These are phyloP conservation scores for Yamadazyma diddensiae DNA, from an alignment of 1,139 yeast species.

Conservation along the genomic window DNA sequence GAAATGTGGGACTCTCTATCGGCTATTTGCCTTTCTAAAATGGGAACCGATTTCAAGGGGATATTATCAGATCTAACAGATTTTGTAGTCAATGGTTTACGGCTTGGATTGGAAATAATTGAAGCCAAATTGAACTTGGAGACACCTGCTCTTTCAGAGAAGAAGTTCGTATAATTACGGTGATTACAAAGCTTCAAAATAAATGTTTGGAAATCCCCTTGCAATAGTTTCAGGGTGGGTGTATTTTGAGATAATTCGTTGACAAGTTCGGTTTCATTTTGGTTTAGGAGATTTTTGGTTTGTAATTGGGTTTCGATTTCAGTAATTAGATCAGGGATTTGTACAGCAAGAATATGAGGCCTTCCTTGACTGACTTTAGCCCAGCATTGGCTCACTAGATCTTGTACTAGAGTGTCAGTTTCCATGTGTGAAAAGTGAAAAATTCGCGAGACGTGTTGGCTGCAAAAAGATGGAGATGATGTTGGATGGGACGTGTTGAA, in stretches of 20 bases:
- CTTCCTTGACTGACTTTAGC: constrained; percentile 13
- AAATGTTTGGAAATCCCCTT: constrained; percentile 27
- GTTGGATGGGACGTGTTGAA: too few species aligned
- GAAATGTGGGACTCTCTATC: constrained; percentile 15
- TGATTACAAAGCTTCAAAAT: constrained; percentile 26
- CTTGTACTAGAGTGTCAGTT: constrained; percentile 12
- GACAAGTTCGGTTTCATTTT: constrained; percentile 25
- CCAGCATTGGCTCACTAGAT: constrained; percentile 32
- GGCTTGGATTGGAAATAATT: constrained; percentile 7
- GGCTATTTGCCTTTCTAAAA: constrained; percentile 13
- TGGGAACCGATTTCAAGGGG: constrained; percentile 4
- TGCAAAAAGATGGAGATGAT: too few species aligned
- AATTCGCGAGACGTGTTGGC: constrained; percentile 4
- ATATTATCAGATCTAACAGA: constrained; percentile 7
- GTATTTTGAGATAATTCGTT: constrained; percentile 25
- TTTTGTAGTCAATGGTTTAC: background rate
- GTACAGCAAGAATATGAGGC: constrained; percentile 26
- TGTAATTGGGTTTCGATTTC: constrained; percentile 26
- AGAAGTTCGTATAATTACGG: constrained; percentile 21
- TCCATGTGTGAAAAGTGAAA: constrained; percentile 5
- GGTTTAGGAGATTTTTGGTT: constrained; percentile 20
- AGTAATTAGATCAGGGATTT: constrained; percentile 23
- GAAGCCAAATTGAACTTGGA: constrained; percentile 11
- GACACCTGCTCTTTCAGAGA: constrained; percentile 24
- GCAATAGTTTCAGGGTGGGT: constrained; percentile 27